Percentiles rank a stretch among this genome's conserved stretches.
These are phyloP conservation scores for Jaltomata sinuosa DNA, from an alignment of 257 asterid species.

Conservation along the genomic window DNA sequence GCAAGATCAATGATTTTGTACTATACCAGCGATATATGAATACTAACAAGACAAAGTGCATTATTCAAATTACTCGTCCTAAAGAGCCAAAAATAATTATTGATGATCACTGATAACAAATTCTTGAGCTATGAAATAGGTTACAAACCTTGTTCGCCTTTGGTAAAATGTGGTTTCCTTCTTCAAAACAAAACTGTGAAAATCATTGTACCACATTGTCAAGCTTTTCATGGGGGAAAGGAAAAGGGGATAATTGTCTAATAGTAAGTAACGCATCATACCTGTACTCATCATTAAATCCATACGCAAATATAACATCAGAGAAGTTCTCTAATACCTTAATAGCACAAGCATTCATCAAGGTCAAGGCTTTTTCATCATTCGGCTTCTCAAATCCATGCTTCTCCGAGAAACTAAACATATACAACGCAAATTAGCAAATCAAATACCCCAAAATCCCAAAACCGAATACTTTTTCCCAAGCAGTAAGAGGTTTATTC, in stretches of 20 bases:
- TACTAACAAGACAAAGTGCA: background rate
- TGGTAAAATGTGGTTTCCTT: slow-evolving; percentile 67
- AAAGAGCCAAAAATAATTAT: background rate
- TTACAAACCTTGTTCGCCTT: slow-evolving; percentile 67
- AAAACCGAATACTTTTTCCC: background rate
- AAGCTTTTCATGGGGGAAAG: background rate
- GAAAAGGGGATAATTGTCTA: background rate
- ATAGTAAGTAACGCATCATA: slow-evolving; percentile 2
- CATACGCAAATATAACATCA: slow-evolving; percentile 60
- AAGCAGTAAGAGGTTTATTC: background rate
- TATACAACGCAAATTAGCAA: background rate
- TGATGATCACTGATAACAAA: background rate
- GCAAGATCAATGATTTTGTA: background rate
- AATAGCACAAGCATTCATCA: slow-evolving; percentile 76
- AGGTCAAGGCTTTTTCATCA: slow-evolving; percentile 41
- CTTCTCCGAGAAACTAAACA: slow-evolving; percentile 54
- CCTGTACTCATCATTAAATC: slow-evolving; percentile 75
- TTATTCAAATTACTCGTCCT: background rate
- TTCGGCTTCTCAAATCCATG: slow-evolving; percentile 70
- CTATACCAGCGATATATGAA: background rate
- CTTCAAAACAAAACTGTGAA: slow-evolving; percentile 60
- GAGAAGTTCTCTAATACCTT: slow-evolving; percentile 65
- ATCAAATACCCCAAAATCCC: background rate
- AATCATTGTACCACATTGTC: background rate
- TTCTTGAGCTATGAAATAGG: background rate